A percentile compares a stretch with the other conserved stretches of the same genome.
phyloP scores from a whole-genome alignment of 495 filamentous ascomycete species.

The Penicillium odoratum region DNA sequence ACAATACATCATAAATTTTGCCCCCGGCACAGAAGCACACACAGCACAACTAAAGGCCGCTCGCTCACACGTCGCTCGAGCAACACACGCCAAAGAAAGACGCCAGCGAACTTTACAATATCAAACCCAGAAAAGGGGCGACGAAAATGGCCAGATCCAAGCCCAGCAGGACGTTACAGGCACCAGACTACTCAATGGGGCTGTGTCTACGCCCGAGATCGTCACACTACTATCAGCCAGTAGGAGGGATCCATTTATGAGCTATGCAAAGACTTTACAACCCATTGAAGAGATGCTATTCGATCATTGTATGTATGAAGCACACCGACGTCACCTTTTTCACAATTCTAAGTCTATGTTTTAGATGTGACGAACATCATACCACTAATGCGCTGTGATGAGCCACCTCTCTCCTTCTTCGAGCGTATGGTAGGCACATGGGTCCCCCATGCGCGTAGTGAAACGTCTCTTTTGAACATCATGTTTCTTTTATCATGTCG shows the following conservation, averaged over 20 bases:
- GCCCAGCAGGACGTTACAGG: not conserved
- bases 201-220: not conserved
- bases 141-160: not conserved
- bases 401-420: conserved; percentile 8
- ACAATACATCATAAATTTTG: conserved; percentile 7
- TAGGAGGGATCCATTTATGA: conserved; percentile 16
- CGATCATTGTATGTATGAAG: conserved; percentile 16
- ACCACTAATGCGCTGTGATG: conserved; percentile 23
- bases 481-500: conserved; percentile 16
- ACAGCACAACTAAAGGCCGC: conserved; percentile 23
- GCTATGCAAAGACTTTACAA: conserved; percentile 10
- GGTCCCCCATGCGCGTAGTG: conserved; percentile 12
- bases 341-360: not conserved
- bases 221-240: conserved; percentile 1
- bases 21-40: conserved; percentile 29
- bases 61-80: conserved; percentile 26
- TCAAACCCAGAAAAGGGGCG: conserved; percentile 18
- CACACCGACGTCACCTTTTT: not conserved
- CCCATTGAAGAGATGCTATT: conserved; percentile 16
- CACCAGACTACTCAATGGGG: not conserved
- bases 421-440: conserved; percentile 12
- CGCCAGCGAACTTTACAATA: conserved; percentile 24
- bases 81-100: conserved; percentile 21
- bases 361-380: conserved; percentile 16
- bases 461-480: conserved; percentile 12